A percentile compares a stretch with the other conserved stretches of the same genome.
Conservation (phyloP, 2,329 filamentous ascomycete species). For the Phialocephala sp. region DNA sequence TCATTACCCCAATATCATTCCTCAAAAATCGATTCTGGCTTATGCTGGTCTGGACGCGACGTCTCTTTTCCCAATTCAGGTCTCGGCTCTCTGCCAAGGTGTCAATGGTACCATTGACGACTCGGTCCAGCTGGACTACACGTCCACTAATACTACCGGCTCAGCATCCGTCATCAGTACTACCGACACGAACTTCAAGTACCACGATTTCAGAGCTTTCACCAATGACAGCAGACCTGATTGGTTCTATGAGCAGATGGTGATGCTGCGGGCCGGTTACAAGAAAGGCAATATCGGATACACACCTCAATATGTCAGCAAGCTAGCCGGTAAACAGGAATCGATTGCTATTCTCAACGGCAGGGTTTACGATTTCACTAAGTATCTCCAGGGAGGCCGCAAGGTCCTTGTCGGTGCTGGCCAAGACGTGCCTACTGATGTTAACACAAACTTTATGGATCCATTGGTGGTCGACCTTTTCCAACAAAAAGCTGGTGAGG, state of each 20-base stretch:
- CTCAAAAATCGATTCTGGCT: slow-evolving; percentile 66
- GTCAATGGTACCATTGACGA: slow-evolving; percentile 67
- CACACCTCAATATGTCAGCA: slow-evolving; percentile 76
- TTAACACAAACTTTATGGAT: slow-evolving; percentile 82
- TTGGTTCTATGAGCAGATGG: slow-evolving; percentile 92
- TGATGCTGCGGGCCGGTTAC: slow-evolving; percentile 76
- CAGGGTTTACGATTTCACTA: slow-evolving; percentile 87
- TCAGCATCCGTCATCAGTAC: slow-evolving; percentile 67
- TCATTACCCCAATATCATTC: slow-evolving; percentile 76
- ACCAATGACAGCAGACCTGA: slow-evolving; percentile 83
- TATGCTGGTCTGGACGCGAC: slow-evolving; percentile 92
- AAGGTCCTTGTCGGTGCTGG: slow-evolving; percentile 63
- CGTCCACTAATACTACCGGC: slow-evolving; percentile 74
- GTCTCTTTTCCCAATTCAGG: slow-evolving; percentile 88
- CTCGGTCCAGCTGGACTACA: slow-evolving; percentile 85
- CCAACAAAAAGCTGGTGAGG: slow-evolving; percentile 73
- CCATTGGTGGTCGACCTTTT: slow-evolving; percentile 76
- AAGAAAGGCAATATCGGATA: slow-evolving; percentile 90
- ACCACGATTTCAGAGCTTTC: slow-evolving; percentile 91
- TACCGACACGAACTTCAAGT: slow-evolving; percentile 75
- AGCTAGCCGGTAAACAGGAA: slow-evolving; percentile 65
- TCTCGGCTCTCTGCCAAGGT: slow-evolving; percentile 88
- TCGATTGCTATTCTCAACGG: slow-evolving; percentile 79
- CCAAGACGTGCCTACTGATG: slow-evolving; percentile 50
- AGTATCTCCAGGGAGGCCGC: slow-evolving; percentile 79